Base-by-base conservation (phyloP, 495 filamentous ascomycete genomes). In the Hypoxylon crocopeplum region DNA sequence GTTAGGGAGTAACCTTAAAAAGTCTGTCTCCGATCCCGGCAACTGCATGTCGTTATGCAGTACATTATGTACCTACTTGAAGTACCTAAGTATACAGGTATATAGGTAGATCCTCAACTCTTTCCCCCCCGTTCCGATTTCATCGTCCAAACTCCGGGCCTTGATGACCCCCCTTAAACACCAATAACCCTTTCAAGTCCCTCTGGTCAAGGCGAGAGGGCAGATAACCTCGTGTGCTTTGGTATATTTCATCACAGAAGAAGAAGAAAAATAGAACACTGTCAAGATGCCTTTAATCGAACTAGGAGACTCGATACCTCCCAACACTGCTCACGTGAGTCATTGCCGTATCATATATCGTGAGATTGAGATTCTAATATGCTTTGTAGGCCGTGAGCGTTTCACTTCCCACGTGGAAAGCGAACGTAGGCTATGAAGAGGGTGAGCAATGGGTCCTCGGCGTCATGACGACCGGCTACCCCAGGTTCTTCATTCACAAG, bases 401-500 rank as follows among this genome's bases (percentile, higher is more conserved):
- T 16, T 98, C 95, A 2, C 79, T 98, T 25, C 94, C 94, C 37
- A 94, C 93, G 78, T 98, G 94, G 94, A 84, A 77, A 60, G 76
- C 92, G 34, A 97, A 93, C 68, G 77, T 98, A 20, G 94, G 83
- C 1, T 98, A 98, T 61, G 94, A 98, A 72, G 91, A 98, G 72
- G 93, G 92, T 22, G 82, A 94, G 68, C 79, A 86, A 48, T 93
- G 91, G 89, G 88, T 98, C 8, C 49, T 95, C 30, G 82, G 79
- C 53, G 88, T 88, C 65, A 90, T 98, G 90, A 80, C 85, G 57
- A 95, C 88, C 17, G 94, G 94, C 33, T 98, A 98, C 75, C 94
- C 94, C n/a, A 88, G 93, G 48, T 98, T 98, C 77, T 97, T 96
- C 76, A 86, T 98, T 45, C 90, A 98, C 71, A 87, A 85, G 63